Percentiles rank a stretch among this genome's conserved stretches.
These are phyloP conservation scores for Entophlyctis luteolus DNA, from an alignment of 192 early-diverging fungal species.

Conservation along the genomic window DNA sequence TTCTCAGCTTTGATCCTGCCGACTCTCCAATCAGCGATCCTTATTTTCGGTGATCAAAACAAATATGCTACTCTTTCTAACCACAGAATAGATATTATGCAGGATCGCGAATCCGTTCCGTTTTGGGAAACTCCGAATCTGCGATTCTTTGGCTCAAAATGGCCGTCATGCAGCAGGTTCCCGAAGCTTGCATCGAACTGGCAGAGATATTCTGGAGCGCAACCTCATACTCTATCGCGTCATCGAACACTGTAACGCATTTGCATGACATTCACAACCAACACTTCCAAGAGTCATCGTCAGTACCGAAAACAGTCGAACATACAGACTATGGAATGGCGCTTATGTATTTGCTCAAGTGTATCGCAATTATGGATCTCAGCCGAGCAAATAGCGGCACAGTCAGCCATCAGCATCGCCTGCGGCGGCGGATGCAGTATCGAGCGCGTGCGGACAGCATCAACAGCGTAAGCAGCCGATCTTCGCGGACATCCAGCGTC, in stretches of 20 bases:
- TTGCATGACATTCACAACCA: no score
- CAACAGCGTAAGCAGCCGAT: no score
- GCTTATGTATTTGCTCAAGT: neutral
- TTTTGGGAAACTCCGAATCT: neutral
- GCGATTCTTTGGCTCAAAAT: neutral
- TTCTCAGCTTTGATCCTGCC: neutral
- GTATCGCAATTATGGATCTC: neutral
- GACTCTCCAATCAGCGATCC: constrained; percentile 2
- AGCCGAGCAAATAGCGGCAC: neutral
- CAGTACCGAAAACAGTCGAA: no score
- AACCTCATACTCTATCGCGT: neutral
- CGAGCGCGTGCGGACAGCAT: no score
- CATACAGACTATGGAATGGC: no score
- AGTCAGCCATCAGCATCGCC: no score
- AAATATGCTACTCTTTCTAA: neutral
- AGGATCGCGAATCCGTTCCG: neutral
- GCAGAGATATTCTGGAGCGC: neutral
- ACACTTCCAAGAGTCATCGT: neutral
- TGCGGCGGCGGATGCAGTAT: no score
- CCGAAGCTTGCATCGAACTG: constrained; percentile 3
- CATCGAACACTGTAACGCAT: neutral
- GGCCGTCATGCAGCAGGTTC: neutral
- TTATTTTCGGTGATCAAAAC: neutral
- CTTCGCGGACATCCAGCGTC: no score
- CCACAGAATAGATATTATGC: neutral